Evolutionary conservation across 2,329 filamentous ascomycete species (phyloP).

Genomic region (Penicillium sp.): DNA sequence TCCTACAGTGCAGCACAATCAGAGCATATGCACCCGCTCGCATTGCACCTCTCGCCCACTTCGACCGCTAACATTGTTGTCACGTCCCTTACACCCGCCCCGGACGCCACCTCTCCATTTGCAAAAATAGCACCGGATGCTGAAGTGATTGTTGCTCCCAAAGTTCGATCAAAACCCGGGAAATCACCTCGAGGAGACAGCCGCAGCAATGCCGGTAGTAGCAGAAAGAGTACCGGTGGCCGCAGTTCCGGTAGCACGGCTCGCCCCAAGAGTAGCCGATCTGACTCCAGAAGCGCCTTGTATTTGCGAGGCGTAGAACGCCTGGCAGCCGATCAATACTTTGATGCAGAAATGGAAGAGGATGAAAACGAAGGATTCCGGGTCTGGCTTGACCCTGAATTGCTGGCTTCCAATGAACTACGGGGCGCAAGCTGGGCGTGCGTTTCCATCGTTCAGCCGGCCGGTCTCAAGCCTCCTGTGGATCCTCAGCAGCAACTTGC

Average conservation of each 20-base stretch:
- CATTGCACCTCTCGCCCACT: slow-evolving; percentile 90
- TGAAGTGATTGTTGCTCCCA: slow-evolving; percentile 96
- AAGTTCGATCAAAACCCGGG: slow-evolving; percentile 75
- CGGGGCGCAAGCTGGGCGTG: slow-evolving; percentile 77
- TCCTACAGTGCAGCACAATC: slow-evolving; percentile 62
- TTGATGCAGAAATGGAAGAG: slow-evolving; percentile 69
- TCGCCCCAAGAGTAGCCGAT: slow-evolving; percentile 61
- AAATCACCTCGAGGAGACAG: slow-evolving; percentile 71
- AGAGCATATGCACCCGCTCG: slow-evolving; percentile 75
- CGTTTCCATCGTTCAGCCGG: slow-evolving; percentile 86
- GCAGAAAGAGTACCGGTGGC: slow-evolving; percentile 72
- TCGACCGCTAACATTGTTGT: slow-evolving; percentile 92
- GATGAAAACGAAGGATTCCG: slow-evolving; percentile 66
- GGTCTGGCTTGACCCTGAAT: slow-evolving; percentile 84
- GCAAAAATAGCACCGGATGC: slow-evolving; percentile 93
- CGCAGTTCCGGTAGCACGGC: slow-evolving; percentile 77
- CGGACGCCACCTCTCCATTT: slow-evolving; percentile 73
- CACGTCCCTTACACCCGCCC: slow-evolving; percentile 78
- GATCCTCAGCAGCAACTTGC: slow-evolving; percentile 71
- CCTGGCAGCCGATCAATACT: slow-evolving; percentile 73
- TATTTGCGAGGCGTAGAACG: slow-evolving; percentile 83
- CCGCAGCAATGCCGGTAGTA: slow-evolving; percentile 78
- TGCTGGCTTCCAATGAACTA: slow-evolving; percentile 73
- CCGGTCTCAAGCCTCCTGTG: slow-evolving; percentile 72
- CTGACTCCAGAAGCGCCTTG: slow-evolving; percentile 66